Percentiles rank a stretch among this genome's conserved stretches.
phyloP scores from a whole-genome alignment of 306 rosid species.

The Arachis hypogaea region DNA sequence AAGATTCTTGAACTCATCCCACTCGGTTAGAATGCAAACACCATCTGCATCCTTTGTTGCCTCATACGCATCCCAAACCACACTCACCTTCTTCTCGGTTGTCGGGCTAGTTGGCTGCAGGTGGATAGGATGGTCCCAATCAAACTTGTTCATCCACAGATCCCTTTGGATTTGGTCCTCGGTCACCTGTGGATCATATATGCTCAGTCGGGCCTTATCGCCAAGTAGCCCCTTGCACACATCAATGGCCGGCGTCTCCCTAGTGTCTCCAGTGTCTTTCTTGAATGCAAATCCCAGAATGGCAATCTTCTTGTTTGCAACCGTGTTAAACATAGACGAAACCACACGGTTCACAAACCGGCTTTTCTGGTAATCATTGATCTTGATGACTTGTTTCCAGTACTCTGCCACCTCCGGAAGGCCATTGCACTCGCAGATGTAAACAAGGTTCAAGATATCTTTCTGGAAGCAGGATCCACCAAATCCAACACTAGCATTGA shows the following conservation, averaged over 20 bases:
- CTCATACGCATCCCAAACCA: slow-evolving; percentile 83
- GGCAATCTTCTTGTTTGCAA: slow-evolving; percentile 78
- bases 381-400: slow-evolving; percentile 98
- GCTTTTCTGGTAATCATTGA: slow-evolving; percentile 87
- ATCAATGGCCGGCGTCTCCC: slow-evolving; percentile 93
- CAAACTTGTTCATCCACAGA: slow-evolving; percentile 77
- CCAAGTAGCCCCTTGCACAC: slow-evolving; percentile 90
- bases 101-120: slow-evolving; percentile 81
- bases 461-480: slow-evolving; percentile 99
- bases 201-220: slow-evolving; percentile 80
- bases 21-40: slow-evolving; percentile 84
- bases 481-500: slow-evolving; percentile 93
- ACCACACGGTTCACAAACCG: slow-evolving; percentile 94
- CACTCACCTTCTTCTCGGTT: slow-evolving; percentile 79
- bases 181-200: slow-evolving; percentile 80
- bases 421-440: slow-evolving; percentile 95
- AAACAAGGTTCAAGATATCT: slow-evolving; percentile 86
- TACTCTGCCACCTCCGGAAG: slow-evolving; percentile 97
- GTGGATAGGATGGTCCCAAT: slow-evolving; percentile 95
- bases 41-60: slow-evolving; percentile 89
- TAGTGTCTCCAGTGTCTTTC: slow-evolving; percentile 93
- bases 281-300: slow-evolving; percentile 92
- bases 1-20: slow-evolving; percentile 93
- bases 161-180: slow-evolving; percentile 95
- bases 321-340: slow-evolving; percentile 92